Evolutionary conservation across 257 asterid genomes (phyloP).

Genomic region (Solanum bukasovii): DNA sequence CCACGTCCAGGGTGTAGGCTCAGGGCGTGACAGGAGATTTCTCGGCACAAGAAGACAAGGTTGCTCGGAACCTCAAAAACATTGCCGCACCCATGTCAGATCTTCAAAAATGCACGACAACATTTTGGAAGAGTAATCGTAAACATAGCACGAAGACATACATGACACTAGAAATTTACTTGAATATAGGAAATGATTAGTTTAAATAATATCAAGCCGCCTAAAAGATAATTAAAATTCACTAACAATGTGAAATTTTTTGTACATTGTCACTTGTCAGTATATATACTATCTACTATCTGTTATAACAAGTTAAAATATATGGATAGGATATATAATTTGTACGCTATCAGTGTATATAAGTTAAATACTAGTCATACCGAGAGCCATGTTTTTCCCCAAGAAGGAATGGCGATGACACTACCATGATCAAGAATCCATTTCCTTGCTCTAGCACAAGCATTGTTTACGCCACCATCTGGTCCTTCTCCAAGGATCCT

Average conservation of each 20-base stretch:
- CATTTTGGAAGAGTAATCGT: not conserved
- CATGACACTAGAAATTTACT: not conserved
- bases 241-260: not conserved
- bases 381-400: not conserved
- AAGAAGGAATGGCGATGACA: not conserved
- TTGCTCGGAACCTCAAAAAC: not conserved
- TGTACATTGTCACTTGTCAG: not conserved
- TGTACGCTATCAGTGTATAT: not conserved
- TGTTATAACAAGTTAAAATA: not conserved
- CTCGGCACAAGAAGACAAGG: not conserved
- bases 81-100: not conserved
- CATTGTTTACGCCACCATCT: not conserved
- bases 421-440: not conserved
- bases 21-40: not conserved
- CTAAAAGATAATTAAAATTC: not conserved
- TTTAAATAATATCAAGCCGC: not conserved
- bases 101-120: not conserved
- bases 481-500: not conserved
- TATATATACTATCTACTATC: not conserved
- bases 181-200: not conserved
- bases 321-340: not conserved
- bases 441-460: not conserved
- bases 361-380: not conserved
- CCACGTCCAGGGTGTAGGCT: too few species aligned
- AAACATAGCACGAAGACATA: not conserved